Evolutionary conservation across 768 basidiomycete genomes (phyloP), one percentile per base, ranked within the genome.

Genomic region (Fomitopsis serialis): DNA sequence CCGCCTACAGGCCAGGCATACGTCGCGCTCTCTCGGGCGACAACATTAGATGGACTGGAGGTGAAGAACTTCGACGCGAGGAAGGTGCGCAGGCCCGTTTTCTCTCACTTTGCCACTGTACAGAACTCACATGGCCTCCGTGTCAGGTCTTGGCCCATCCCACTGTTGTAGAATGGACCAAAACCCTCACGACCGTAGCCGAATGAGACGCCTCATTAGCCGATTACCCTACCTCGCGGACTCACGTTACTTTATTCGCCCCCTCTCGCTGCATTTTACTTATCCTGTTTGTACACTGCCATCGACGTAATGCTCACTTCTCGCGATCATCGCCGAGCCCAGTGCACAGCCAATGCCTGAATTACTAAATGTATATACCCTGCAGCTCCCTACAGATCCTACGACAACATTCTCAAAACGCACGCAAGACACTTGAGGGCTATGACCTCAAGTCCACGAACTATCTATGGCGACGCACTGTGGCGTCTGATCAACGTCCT

Each of bases 21-120:
- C 55, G 91, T 94, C 25, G 90, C 89, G 3, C 77, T 93, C 19
- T 95, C 92, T 19, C 91, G 93, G 21, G 92, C 93, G 15, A 94
- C 92, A 0, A 84, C 79, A 3, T 72, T 96, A 51, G 83, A 89
- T 3, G 92, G 93, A 2, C 74, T 96, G 29, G 92, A 95, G 64
- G 87, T 94, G 3, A 74, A 92, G 19, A 80, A 87, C 60, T 95
- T 96, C 61, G 80, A 89, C 61, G 71, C 83, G 0, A 69, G 54
- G 13, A 93, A 92, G 78, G 92, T 89, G 62, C 42, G 63, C 58
- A 53, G 46, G 36, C 50, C 36, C 13, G 49, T 7, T 22, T 42
- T 10, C 40, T 58, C 54, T 55, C 54, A n/a, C 42, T 68, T 45
- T 54, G 51, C 22, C 35, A 51, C 23, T 37, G 42, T n/a, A 15